These are phyloP conservation scores for Fusarium tjaetaba DNA, from an alignment of 2,329 filamentous ascomycete species.

Conservation along the genomic window DNA sequence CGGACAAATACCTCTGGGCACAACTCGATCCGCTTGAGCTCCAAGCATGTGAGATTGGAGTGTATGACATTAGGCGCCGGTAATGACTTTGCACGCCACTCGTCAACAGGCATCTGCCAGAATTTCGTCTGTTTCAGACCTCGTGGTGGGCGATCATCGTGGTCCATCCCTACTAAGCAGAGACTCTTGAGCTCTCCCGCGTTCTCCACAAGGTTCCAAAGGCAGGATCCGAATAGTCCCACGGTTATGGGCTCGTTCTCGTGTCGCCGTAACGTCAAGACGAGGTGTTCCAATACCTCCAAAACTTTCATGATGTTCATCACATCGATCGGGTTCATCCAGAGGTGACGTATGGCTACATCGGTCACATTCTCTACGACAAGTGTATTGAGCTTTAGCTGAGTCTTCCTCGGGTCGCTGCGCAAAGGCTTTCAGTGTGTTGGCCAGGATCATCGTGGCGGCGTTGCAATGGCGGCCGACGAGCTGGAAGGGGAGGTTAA, in stretches of 20 bases:
- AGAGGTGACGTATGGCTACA: slow-evolving; percentile 58
- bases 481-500: slow-evolving; percentile 63
- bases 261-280: slow-evolving; percentile 58
- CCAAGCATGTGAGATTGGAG: slow-evolving; percentile 53
- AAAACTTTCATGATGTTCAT: slow-evolving; percentile 58
- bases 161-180: slow-evolving; percentile 58
- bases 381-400: slow-evolving; percentile 54
- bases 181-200: slow-evolving; percentile 57
- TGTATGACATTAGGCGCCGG: slow-evolving; percentile 51
- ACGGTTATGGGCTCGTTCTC: slow-evolving; percentile 50
- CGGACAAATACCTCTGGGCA: slow-evolving; percentile 49
- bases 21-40: slow-evolving; percentile 56
- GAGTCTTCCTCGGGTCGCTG: slow-evolving; percentile 57
- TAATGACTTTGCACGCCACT: slow-evolving; percentile 54
- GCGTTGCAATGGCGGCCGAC: slow-evolving; percentile 57
- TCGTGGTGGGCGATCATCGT: slow-evolving; percentile 51
- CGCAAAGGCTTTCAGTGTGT: slow-evolving; percentile 60
- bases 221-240: slow-evolving; percentile 54
- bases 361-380: slow-evolving; percentile 63
- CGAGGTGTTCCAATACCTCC: slow-evolving; percentile 54
- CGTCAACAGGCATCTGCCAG: slow-evolving; percentile 49
- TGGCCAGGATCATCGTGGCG: slow-evolving; percentile 62
- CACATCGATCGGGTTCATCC: slow-evolving; percentile 62
- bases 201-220: slow-evolving; percentile 62
- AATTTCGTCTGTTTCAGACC: slow-evolving; percentile 52